Percentiles rank a stretch among this genome's conserved stretches.
These are phyloP conservation scores for Ploettnerulaceae sp. DNA, from an alignment of 2,329 filamentous ascomycete species.

Conservation along the genomic window DNA sequence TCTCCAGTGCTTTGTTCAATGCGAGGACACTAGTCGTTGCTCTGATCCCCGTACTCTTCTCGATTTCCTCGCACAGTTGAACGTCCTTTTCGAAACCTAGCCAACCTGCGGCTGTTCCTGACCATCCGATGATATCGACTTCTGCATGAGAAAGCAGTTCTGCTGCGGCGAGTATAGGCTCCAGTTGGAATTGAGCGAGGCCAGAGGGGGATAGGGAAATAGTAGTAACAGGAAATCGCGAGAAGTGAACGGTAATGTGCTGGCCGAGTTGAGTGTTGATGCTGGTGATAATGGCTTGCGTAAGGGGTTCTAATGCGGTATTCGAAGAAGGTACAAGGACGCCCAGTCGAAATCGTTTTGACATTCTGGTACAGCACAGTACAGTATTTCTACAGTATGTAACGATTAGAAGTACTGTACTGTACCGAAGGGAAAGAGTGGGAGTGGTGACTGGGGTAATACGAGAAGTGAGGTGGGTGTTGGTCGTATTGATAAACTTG, in stretches of 20 bases:
- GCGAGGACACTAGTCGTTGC: conserved; percentile 40
- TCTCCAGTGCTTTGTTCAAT: conserved; percentile 35
- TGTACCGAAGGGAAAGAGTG: too few species aligned
- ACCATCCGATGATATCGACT: conserved; percentile 39
- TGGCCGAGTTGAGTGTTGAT: conserved; percentile 26
- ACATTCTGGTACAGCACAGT: too few species aligned
- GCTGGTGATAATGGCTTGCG: conserved; percentile 34
- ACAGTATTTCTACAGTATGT: too few species aligned
- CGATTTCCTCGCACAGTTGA: conserved; percentile 37
- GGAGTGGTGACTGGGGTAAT: too few species aligned
- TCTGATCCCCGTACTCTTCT: conserved; percentile 35
- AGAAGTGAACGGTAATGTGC: conserved; percentile 40
- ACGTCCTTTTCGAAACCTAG: conserved; percentile 40
- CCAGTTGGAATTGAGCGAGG: conserved; percentile 34
- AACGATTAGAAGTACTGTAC: too few species aligned
- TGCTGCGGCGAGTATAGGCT: conserved; percentile 34
- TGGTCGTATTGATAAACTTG: too few species aligned
- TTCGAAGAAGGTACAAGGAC: conserved; percentile 43
- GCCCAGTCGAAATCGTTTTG: conserved; percentile 32
- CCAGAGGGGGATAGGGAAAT: conserved; percentile 35
- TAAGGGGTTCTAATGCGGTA: conserved; percentile 41
- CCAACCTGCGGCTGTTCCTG: conserved; percentile 37
- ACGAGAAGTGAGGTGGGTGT: too few species aligned
- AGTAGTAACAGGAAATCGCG: conserved; percentile 39
- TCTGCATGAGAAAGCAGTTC: conserved; percentile 36